Evolutionary conservation across 257 asterid genomes (phyloP).

Genomic region (Salvia hispanica): DNA sequence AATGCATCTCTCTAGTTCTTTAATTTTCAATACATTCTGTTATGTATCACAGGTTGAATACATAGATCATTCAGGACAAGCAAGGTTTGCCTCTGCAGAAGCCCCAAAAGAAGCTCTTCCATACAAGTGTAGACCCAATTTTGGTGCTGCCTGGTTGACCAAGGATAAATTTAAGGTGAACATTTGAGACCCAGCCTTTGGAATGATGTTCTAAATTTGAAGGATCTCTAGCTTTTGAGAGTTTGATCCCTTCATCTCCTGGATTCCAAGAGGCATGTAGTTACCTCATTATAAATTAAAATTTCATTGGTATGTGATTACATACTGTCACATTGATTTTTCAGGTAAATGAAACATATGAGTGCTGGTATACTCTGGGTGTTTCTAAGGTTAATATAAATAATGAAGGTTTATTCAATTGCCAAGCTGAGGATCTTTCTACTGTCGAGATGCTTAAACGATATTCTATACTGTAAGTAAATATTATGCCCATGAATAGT

Average conservation of each 20-base stretch:
- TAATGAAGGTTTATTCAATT: constrained; percentile 69
- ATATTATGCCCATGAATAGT: constrained; percentile 23
- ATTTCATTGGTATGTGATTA: constrained; percentile 16
- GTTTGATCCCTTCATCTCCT: constrained; percentile 18
- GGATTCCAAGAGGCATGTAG: constrained; percentile 12
- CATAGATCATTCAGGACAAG: constrained; percentile 85
- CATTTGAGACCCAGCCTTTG: constrained; percentile 23
- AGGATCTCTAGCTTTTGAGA: constrained; percentile 4
- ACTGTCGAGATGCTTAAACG: constrained; percentile 79
- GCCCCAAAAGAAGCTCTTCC: constrained; percentile 98
- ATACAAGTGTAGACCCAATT: constrained; percentile 78
- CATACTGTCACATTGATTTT: constrained; percentile 35
- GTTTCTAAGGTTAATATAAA: constrained; percentile 73
- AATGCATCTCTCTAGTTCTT: constrained; percentile 12
- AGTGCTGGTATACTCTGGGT: constrained; percentile 89
- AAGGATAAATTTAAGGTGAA: constrained; percentile 82
- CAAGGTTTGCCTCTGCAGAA: constrained; percentile 75
- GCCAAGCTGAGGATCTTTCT: constrained; percentile 80
- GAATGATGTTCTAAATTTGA: constrained; percentile 14
- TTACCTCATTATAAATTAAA: constrained; percentile 19
- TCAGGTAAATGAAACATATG: constrained; percentile 90
- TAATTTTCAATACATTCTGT: constrained; percentile 15
- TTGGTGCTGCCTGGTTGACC: constrained; percentile 89
- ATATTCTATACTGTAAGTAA: constrained; percentile 77
- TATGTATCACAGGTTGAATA: constrained; percentile 68